Evolutionary conservation across 2,329 filamentous ascomycete species (phyloP).

Genomic region (Trichoderma lentiforme): DNA sequence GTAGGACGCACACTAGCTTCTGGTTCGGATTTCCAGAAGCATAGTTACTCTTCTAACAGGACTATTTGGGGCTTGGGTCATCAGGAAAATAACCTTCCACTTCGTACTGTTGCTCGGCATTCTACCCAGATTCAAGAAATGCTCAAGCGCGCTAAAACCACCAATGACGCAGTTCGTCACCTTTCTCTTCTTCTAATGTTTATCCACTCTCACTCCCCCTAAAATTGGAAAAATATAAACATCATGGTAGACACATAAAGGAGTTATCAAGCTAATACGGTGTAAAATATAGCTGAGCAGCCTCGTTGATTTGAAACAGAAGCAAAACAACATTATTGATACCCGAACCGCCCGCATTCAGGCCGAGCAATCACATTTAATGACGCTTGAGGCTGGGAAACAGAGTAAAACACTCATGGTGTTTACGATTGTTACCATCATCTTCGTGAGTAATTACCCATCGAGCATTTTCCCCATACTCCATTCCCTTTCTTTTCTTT

Average conservation of each 20-base stretch:
- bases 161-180: not conserved
- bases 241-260: not conserved
- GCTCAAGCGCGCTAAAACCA: not conserved
- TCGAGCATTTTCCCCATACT: accelerated
- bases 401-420: not conserved
- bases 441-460: not conserved
- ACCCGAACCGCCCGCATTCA: not conserved
- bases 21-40: not conserved
- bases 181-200: not conserved
- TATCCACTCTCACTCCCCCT: not conserved
- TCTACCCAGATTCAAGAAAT: not conserved
- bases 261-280: not conserved
- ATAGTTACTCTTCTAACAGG: not conserved
- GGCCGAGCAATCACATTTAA: not conserved
- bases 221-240: not conserved
- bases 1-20: too few species aligned
- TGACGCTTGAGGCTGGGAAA: not conserved
- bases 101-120: not conserved
- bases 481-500: not conserved
- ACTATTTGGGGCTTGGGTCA: not conserved
- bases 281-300: not conserved
- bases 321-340: not conserved
- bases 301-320: not conserved
- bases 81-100: not conserved
- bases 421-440: not conserved